Conservation (phyloP, 768 basidiomycete genomes). For the Solioccasus polychromus region DNA sequence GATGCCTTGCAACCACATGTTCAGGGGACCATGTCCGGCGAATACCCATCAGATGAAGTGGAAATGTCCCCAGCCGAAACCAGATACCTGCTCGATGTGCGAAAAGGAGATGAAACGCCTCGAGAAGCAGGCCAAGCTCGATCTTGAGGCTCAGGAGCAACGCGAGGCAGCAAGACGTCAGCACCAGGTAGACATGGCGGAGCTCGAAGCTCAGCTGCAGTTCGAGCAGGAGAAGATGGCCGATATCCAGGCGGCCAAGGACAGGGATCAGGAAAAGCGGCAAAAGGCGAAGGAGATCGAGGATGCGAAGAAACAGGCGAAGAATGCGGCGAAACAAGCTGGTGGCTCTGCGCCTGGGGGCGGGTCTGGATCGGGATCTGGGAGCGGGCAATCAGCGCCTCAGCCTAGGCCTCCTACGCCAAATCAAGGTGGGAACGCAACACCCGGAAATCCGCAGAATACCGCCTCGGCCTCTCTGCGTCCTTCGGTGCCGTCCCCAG, state of each 20-base stretch:
- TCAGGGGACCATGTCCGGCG: conserved; percentile 38
- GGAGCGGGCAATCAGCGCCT: no score
- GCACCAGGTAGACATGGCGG: conserved; percentile 41
- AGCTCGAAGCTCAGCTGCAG: conserved; percentile 41
- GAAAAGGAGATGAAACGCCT: conserved; percentile 39
- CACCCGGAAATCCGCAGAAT: conserved; percentile 1
- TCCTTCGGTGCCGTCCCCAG: conserved; percentile 29
- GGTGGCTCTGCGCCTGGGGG: no score
- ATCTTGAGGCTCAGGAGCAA: conserved; percentile 40
- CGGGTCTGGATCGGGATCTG: no score
- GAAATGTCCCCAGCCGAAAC: conserved; percentile 43
- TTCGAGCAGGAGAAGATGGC: conserved; percentile 26
- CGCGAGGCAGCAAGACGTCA: conserved; percentile 45
- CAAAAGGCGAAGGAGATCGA: conserved; percentile 47
- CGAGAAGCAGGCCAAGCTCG: conserved; percentile 39
- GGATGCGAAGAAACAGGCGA: conserved; percentile 22
- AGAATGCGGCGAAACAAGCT: conserved; percentile 14
- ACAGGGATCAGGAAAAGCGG: conserved; percentile 38
- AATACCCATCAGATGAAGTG: conserved; percentile 43
- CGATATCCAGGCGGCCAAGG: conserved; percentile 41
- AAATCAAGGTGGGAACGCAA: background rate
- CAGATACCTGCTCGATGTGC: conserved; percentile 44
- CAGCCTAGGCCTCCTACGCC: no score
- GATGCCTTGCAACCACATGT: conserved; percentile 42
- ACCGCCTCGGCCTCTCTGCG: conserved; percentile 5